A percentile compares a stretch with the other conserved stretches of the same genome.
Conservation (phyloP, 768 basidiomycete species). For the Collybia nuda region DNA sequence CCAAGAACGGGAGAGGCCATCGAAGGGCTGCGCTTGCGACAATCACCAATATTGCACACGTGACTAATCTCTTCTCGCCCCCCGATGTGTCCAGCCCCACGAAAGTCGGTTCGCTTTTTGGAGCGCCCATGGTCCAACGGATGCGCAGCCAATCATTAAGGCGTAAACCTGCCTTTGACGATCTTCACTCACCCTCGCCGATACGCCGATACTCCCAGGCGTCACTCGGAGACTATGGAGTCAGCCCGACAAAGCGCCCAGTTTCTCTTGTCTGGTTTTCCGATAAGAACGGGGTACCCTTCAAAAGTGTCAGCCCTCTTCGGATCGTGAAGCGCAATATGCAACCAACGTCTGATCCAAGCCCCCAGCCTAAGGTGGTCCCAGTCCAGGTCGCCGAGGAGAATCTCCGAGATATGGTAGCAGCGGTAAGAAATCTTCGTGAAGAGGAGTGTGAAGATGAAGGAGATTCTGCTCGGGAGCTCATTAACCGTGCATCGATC, state of each 20-base stretch:
- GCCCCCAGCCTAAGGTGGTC: not conserved
- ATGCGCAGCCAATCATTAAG: slow-evolving; percentile 9
- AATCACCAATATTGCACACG: slow-evolving; percentile 10
- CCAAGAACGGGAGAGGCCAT: slow-evolving; percentile 8
- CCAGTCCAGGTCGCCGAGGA: slow-evolving; percentile 4
- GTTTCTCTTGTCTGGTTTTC: slow-evolving; percentile 4
- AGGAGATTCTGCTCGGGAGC: slow-evolving; percentile 10
- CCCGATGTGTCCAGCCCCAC: not conserved
- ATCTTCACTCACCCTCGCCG: slow-evolving; percentile 9
- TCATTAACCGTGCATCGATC: slow-evolving; percentile 16
- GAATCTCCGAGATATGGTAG: slow-evolving; percentile 10
- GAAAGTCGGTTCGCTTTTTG: too few species aligned
- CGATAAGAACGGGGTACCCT: not conserved
- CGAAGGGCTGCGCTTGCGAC: slow-evolving; percentile 10
- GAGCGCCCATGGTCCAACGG: slow-evolving; percentile 1
- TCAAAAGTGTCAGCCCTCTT: slow-evolving; percentile 11
- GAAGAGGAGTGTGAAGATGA: slow-evolving; percentile 6
- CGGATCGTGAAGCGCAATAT: slow-evolving; percentile 16
- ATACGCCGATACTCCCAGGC: slow-evolving; percentile 1
- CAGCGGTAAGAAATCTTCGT: slow-evolving; percentile 12
- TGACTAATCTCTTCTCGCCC: slow-evolving; percentile 2
- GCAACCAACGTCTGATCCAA: not conserved
- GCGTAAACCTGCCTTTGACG: slow-evolving; percentile 4
- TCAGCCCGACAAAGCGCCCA: not conserved
- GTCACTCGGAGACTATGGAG: not conserved